Evolutionary conservation across 139 green algal species (phyloP).

Genomic region (Chlorella sp.): DNA sequence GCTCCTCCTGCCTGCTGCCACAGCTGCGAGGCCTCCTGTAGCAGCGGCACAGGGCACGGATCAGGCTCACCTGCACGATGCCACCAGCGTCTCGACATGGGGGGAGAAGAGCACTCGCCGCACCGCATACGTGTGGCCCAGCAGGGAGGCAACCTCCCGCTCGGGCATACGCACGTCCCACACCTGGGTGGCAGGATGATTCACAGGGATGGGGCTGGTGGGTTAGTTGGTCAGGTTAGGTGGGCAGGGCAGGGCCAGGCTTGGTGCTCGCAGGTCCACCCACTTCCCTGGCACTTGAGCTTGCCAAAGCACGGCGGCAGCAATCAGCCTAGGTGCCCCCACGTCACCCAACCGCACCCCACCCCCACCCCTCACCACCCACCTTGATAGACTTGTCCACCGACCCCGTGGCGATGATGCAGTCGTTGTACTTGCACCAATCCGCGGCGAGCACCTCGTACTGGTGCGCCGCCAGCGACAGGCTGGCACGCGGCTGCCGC

Average conservation of each 20-base stretch:
- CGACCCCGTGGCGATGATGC: slow-evolving; percentile 86
- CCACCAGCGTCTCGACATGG: slow-evolving; percentile 82
- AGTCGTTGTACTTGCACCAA: slow-evolving; percentile 99
- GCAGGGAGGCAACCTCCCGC: slow-evolving; percentile 70
- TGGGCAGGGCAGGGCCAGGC: too few relatives aligned
- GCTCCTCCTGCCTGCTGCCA: too few relatives aligned
- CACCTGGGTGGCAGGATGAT: too few relatives aligned
- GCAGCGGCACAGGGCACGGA: too few relatives aligned
- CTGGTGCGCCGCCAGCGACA: slow-evolving; percentile 87
- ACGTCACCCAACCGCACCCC: not conserved
- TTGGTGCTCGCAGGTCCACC: too few relatives aligned
- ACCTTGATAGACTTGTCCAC: slow-evolving; percentile 96
- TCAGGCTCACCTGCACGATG: slow-evolving; percentile 73
- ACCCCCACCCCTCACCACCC: slow-evolving; percentile 10
- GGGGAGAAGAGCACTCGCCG: slow-evolving; percentile 91
- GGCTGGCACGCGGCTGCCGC: slow-evolving; percentile 75
- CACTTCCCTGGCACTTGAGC: slow-evolving; percentile 85
- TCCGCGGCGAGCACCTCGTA: slow-evolving; percentile 86
- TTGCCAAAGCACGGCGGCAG: too few relatives aligned
- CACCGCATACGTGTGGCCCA: slow-evolving; percentile 78
- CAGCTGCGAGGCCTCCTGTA: too few relatives aligned
- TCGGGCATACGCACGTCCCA: slow-evolving; percentile 86
- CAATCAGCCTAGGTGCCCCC: too few relatives aligned
- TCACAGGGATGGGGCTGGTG: too few relatives aligned
- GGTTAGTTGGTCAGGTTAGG: too few relatives aligned